Evolutionary conservation across 1,284 basidiomycete genomes (phyloP).

Genomic region (Thelephora terrestris): DNA sequence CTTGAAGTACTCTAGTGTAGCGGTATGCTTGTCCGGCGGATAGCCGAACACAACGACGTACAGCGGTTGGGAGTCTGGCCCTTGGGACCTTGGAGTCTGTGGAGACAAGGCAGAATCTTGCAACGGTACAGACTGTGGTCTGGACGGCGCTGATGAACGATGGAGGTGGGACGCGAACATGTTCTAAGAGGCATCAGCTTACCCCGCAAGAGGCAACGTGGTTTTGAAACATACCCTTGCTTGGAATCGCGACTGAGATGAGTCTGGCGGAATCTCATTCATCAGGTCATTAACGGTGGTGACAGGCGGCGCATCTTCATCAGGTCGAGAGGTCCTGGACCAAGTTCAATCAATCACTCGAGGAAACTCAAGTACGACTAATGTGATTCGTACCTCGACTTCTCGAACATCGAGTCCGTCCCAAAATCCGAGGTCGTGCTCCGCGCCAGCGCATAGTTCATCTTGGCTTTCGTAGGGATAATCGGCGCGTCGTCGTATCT

Average conservation of each 20-base stretch:
- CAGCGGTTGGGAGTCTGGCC: conserved; percentile 26
- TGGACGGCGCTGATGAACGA: neutral
- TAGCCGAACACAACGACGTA: conserved; percentile 71
- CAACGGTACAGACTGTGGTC: neutral
- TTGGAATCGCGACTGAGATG: conserved; percentile 29
- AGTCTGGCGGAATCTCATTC: conserved; percentile 38
- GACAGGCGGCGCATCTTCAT: conserved; percentile 67
- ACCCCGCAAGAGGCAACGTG: no score
- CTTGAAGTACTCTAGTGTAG: conserved; percentile 62
- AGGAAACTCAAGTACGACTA: neutral
- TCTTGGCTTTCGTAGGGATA: conserved; percentile 67
- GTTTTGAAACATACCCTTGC: conserved; percentile 26
- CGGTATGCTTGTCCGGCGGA: conserved; percentile 58
- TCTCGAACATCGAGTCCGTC: conserved; percentile 74
- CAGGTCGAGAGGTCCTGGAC: conserved; percentile 40
- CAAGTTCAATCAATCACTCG: neutral
- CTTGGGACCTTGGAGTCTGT: conserved; percentile 18
- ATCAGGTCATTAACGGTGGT: conserved; percentile 63
- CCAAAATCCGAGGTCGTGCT: conserved; percentile 58
- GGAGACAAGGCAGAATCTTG: conserved; percentile 19
- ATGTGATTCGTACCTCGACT: conserved; percentile 36
- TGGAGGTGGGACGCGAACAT: neutral
- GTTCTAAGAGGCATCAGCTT: neutral
- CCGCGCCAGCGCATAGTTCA: conserved; percentile 55
- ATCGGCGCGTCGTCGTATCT: conserved; percentile 59